A percentile compares a stretch with the other conserved stretches of the same genome.
These are phyloP conservation scores for Globisporangium cystogenes DNA, from an alignment of 352 stramenopile species.

Conservation along the genomic window DNA sequence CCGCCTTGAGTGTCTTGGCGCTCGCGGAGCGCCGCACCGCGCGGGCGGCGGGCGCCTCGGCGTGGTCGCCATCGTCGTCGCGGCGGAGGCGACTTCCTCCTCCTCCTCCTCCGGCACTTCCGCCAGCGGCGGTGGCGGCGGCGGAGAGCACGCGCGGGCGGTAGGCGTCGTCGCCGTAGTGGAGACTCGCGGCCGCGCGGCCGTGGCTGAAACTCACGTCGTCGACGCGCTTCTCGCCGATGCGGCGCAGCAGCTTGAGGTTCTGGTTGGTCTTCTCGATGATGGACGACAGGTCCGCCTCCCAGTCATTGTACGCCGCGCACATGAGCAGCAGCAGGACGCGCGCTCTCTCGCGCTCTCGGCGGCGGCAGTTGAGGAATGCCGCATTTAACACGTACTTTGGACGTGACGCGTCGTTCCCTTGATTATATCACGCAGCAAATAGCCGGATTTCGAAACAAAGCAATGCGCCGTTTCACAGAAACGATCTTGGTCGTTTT, in stretches of 20 bases:
- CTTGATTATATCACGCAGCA: too few species aligned
- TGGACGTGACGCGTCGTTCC: too few species aligned
- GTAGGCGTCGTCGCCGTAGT: conserved; percentile 6
- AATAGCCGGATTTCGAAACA: too few species aligned
- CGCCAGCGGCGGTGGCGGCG: not conserved
- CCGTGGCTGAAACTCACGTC: conserved; percentile 30
- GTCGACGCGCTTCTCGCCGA: conserved; percentile 66
- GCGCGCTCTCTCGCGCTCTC: too few species aligned
- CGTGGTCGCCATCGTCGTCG: conserved; percentile 7
- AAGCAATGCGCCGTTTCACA: too few species aligned
- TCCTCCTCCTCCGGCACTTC: too few species aligned
- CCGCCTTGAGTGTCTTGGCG: conserved; percentile 10
- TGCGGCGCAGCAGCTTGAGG: conserved; percentile 75
- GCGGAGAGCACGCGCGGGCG: conserved; percentile 11
- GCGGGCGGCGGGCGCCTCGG: conserved; percentile 4
- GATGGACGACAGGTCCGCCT: conserved; percentile 80
- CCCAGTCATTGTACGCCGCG: conserved; percentile 60
- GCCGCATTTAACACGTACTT: too few species aligned
- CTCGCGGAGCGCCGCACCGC: conserved; percentile 3
- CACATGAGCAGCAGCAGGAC: conserved; percentile 58
- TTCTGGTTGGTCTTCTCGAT: conserved; percentile 88
- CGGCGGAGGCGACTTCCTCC: not conserved
- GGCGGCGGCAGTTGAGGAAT: too few species aligned
- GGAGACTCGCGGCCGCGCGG: conserved; percentile 8
- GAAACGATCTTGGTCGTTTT: too few species aligned